Evolutionary conservation across 2,329 filamentous ascomycete species (phyloP).

Genomic region (Phoma sp.): DNA sequence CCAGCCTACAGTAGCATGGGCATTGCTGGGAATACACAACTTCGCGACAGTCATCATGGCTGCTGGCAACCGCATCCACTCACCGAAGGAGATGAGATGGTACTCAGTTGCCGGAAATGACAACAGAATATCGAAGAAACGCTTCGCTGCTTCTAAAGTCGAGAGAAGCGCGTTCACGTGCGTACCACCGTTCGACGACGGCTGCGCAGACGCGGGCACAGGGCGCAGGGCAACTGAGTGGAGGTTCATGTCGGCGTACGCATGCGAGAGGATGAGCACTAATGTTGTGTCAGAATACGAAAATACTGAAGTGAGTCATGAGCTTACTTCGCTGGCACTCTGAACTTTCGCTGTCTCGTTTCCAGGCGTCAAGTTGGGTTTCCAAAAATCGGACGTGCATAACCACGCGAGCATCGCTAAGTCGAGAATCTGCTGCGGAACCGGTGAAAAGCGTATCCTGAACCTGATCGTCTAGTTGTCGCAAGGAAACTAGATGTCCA

Average conservation of each 20-base stretch:
- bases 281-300: neutral
- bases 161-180: conserved; percentile 37
- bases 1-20: conserved; percentile 36
- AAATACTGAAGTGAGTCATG: neutral
- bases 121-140: conserved; percentile 74
- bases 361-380: conserved; percentile 38
- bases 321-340: conserved; percentile 31
- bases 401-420: conserved; percentile 36
- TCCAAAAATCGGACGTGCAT: conserved; percentile 42
- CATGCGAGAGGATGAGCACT: conserved; percentile 40
- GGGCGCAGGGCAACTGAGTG: conserved; percentile 37
- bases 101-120: conserved; percentile 68
- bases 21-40: conserved; percentile 39
- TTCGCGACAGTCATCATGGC: conserved; percentile 39
- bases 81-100: conserved; percentile 40
- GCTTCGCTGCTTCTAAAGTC: conserved; percentile 67
- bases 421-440: conserved; percentile 26
- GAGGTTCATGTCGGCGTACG: conserved; percentile 38
- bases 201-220: neutral
- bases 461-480: conserved; percentile 45
- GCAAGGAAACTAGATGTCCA: conserved; percentile 31
- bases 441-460: conserved; percentile 38
- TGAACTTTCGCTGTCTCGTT: conserved; percentile 15
- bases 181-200: conserved; percentile 6
- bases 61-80: conserved; percentile 44